Percentiles rank a stretch among this genome's conserved stretches.
These are phyloP conservation scores for Tulasnella sp. DNA, from an alignment of 768 basidiomycete species.

Conservation along the genomic window DNA sequence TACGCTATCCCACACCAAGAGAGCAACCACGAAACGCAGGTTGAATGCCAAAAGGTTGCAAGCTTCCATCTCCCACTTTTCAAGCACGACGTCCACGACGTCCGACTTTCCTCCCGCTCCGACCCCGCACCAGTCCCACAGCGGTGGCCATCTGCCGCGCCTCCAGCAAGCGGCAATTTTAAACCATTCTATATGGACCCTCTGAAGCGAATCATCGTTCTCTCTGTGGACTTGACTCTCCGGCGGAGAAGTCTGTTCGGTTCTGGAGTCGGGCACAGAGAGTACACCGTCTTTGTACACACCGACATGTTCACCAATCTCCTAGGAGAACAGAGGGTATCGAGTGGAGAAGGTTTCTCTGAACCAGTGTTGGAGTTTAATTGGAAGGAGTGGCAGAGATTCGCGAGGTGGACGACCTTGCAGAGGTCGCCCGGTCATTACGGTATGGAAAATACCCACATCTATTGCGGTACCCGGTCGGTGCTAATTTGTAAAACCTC, in stretches of 20 bases:
- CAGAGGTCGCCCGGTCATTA: not conserved
- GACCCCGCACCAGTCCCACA: conserved; percentile 1
- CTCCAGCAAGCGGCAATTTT: not conserved
- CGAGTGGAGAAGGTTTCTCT: not conserved
- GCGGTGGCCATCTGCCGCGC: not conserved
- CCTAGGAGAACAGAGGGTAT: not conserved
- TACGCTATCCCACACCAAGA: not conserved
- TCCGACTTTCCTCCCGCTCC: not conserved
- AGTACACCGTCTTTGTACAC: conserved; percentile 5
- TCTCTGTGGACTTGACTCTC: not conserved
- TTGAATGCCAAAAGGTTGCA: not conserved
- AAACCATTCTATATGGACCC: conserved; percentile 5
- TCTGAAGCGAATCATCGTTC: conserved; percentile 6
- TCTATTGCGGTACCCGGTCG: not conserved
- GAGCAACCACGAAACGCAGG: not conserved
- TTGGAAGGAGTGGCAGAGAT: not conserved
- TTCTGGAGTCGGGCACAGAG: not conserved
- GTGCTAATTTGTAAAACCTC: not conserved
- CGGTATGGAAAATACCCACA: not conserved
- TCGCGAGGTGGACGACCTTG: not conserved
- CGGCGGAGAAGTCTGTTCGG: not conserved
- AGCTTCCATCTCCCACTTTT: not conserved
- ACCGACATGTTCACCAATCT: not conserved
- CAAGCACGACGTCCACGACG: not conserved
- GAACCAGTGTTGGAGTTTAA: not conserved